These are phyloP conservation scores for Trichopus zeylanicus DNA, from an alignment of 116 monocot species.

Conservation along the genomic window DNA sequence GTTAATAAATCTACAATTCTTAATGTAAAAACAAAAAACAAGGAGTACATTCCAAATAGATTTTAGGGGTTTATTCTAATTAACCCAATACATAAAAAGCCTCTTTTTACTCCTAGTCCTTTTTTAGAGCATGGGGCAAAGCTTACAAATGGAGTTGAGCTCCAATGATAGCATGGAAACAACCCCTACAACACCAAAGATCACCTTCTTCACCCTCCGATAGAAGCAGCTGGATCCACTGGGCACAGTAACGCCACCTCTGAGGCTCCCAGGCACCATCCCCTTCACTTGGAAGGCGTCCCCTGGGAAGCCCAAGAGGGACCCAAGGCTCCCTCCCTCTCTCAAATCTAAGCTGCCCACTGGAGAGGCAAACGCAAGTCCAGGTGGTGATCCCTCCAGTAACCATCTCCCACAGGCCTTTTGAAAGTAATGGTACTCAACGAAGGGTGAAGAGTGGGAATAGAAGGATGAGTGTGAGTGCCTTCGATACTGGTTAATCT, in stretches of 20 bases:
- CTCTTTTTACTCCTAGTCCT: no score
- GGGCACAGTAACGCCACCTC: neutral
- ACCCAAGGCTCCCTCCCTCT: neutral
- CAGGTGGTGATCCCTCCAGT: neutral
- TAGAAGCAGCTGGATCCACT: neutral
- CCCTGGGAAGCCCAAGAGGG: constrained; percentile 5
- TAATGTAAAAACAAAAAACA: no score
- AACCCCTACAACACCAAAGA: constrained; percentile 12
- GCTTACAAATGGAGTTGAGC: neutral
- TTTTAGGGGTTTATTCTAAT: no score
- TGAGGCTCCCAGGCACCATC: neutral
- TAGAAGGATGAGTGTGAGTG: neutral
- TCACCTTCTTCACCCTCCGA: constrained; percentile 15
- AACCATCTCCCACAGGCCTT: constrained; percentile 6
- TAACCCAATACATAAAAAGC: no score
- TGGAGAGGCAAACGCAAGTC: neutral
- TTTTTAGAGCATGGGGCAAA: no score
- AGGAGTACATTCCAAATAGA: no score
- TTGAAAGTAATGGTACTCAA: neutral
- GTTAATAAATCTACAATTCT: no score
- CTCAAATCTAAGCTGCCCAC: neutral
- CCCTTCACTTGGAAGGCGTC: constrained; percentile 9
- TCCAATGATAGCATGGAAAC: neutral
- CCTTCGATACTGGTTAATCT: neutral
- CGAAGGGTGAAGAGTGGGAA: neutral